Percentiles rank a stretch among this genome's conserved stretches.
Conservation (phyloP, 176 grass and related monocot species). For the maize (Zea mays) region DNA sequence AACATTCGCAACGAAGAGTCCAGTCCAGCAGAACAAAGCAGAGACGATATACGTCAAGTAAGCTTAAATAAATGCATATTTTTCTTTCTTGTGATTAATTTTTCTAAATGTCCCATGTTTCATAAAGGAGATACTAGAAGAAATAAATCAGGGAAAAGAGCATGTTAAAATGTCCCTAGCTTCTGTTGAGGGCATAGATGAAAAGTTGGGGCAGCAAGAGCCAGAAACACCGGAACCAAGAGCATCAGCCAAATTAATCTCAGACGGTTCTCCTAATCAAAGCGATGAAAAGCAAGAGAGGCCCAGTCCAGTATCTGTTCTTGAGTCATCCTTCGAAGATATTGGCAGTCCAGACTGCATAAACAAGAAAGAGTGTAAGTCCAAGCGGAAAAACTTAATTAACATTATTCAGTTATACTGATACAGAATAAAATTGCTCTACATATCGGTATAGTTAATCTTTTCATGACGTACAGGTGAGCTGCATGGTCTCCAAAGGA, state of each 20-base stretch:
- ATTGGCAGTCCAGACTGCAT: conserved; percentile 43
- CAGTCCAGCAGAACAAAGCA: conserved; percentile 44
- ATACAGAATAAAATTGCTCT: conserved; percentile 12
- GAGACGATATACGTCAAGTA: conserved; percentile 41
- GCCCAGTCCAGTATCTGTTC: conserved; percentile 76
- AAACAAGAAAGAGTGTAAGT: conserved; percentile 60
- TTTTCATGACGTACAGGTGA: conserved; percentile 58
- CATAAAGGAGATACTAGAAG: conserved; percentile 48
- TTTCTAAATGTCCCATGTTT: conserved; percentile 24
- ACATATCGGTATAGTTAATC: conserved; percentile 28
- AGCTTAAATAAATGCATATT: conserved; percentile 38
- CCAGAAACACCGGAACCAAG: conserved; percentile 54
- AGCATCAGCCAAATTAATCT: conserved; percentile 35
- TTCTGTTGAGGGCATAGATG: conserved; percentile 49
- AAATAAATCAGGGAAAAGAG: conserved; percentile 43
- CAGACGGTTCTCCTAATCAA: conserved; percentile 34
- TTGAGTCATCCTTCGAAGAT: conserved; percentile 60
- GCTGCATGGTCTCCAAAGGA: conserved; percentile 32
- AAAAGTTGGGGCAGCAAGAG: conserved; percentile 51
- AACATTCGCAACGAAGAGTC: conserved; percentile 1
- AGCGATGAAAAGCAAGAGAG: conserved; percentile 54
- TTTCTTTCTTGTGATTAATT: conserved; percentile 7
- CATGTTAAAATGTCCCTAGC: conserved; percentile 19
- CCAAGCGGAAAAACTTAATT: conserved; percentile 3
- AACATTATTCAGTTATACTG: neutral